Percentiles rank a stretch among this genome's conserved stretches.
Conservation (phyloP, 176 grass and related monocot species). For the Ananas comosus region DNA sequence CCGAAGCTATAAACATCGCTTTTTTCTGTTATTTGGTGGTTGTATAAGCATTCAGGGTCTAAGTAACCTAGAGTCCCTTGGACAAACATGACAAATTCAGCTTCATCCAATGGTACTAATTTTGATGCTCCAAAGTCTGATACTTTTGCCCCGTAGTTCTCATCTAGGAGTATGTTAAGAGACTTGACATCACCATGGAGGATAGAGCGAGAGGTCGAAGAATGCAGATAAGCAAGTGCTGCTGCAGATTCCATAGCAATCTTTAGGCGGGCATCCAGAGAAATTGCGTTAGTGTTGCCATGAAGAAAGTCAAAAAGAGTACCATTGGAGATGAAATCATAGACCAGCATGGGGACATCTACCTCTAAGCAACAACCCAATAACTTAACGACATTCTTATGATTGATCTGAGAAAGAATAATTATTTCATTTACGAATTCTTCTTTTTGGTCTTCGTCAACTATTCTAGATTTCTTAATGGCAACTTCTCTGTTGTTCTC, state of each 20-base stretch:
- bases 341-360: conserved; percentile 47
- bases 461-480: conserved; percentile 49
- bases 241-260: conserved; percentile 43
- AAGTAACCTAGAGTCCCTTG: conserved; percentile 65
- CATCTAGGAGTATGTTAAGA: conserved; percentile 47
- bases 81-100: conserved; percentile 43
- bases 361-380: conserved; percentile 65
- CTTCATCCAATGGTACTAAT: conserved; percentile 32
- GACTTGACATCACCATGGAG: conserved; percentile 68
- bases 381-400: conserved; percentile 49
- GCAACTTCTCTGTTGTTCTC: conserved; percentile 36
- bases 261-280: conserved; percentile 4
- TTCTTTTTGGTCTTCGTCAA: conserved; percentile 25
- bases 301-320: conserved; percentile 56
- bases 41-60: conserved; percentile 47
- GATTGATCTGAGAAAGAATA: conserved; percentile 58
- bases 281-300: conserved; percentile 16
- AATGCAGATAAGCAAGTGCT: conserved; percentile 45
- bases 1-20: conserved; percentile 70
- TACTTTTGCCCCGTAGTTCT: conserved; percentile 34
- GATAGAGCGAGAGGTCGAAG: conserved; percentile 35
- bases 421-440: conserved; percentile 55
- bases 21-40: conserved; percentile 45
- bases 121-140: conserved; percentile 64
- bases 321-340: conserved; percentile 49